Conservation (phyloP, 495 filamentous ascomycete species). For the Durotheca rogersii region DNA sequence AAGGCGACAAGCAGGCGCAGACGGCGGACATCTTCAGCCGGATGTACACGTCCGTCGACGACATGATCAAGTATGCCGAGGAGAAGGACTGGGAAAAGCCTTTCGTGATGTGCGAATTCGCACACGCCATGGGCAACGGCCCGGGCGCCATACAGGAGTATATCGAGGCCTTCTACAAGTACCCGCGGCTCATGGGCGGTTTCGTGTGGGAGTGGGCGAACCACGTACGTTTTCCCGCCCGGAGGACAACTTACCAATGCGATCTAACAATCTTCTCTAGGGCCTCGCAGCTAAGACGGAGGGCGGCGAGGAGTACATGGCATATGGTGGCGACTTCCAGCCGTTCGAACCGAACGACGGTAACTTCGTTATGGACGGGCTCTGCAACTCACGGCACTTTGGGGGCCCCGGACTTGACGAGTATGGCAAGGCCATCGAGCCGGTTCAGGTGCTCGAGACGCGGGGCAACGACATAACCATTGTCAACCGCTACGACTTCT, state of each 20-base stretch:
- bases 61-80: constrained; percentile 45
- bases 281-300: constrained; percentile 57
- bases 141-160: constrained; percentile 69
- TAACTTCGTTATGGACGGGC: constrained; percentile 69
- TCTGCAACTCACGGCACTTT: constrained; percentile 59
- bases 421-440: constrained; percentile 65
- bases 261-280: constrained; percentile 23
- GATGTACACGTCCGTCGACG: constrained; percentile 63
- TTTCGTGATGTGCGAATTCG: constrained; percentile 68
- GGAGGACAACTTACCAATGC: too few species aligned
- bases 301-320: constrained; percentile 60
- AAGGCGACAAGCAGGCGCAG: constrained; percentile 59
- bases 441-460: constrained; percentile 49
- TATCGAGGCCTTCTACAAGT: constrained; percentile 63
- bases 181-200: constrained; percentile 65
- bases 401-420: constrained; percentile 62
- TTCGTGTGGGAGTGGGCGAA: constrained; percentile 81
- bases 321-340: constrained; percentile 72
- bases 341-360: constrained; percentile 66
- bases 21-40: constrained; percentile 64
- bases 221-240: constrained; percentile 47
- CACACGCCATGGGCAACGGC: constrained; percentile 75
- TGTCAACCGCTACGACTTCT: constrained; percentile 57
- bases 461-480: constrained; percentile 43
- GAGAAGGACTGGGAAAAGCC: constrained; percentile 52